Evolutionary conservation across 116 monocot species (phyloP), one percentile per base, ranked within the genome.

Genomic region (Cymodocea nodosa): DNA sequence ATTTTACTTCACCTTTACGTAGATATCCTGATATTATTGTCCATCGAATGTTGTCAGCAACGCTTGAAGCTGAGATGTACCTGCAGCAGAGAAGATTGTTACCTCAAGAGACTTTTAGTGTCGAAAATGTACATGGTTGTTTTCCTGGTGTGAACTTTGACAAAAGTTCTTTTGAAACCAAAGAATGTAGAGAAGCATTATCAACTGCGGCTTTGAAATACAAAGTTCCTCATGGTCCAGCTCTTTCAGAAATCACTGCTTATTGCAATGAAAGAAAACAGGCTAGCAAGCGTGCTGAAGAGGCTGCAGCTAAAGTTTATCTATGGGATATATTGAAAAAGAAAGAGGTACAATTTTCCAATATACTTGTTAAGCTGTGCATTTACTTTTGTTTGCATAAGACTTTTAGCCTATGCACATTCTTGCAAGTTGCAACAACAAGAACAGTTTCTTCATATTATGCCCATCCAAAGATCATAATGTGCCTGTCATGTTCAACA

Each of bases 21-120:
- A 87, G 97, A 65, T 97, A 97, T 68, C 82, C 92, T 69, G 97
- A 97, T 75, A 86, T 97, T 73, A 62, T 97, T 76, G 97, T 91
- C 20, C 92, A 97, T 51, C 70, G 97, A 35, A 97, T 73, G 16
- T 73, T 97, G n/a, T 68, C 62, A 56, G 89, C 97, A 20, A 75
- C 68, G 23, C 60, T 97, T 65, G 82, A 91, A 62, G 97, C 92
- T 58, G 92, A 97, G 66, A 59, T 57, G 50, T 87, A 73, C 77
- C n/a, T 80, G 56, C 82, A 80, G 65, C 64, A 74, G 65, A 83
- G 37, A 23, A 51, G 52, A 15, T 24, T 39, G 54, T n/a, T 62
- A 15, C 4, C 20, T 40, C 48, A 56, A 4, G 50, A 23, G 44
- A 48, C 56, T 51, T 37, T 66, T 39, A 19, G 30, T n/a, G 65